Conservation (phyloP, 192 early-diverging fungal species). For the Coemansia reversa region DNA sequence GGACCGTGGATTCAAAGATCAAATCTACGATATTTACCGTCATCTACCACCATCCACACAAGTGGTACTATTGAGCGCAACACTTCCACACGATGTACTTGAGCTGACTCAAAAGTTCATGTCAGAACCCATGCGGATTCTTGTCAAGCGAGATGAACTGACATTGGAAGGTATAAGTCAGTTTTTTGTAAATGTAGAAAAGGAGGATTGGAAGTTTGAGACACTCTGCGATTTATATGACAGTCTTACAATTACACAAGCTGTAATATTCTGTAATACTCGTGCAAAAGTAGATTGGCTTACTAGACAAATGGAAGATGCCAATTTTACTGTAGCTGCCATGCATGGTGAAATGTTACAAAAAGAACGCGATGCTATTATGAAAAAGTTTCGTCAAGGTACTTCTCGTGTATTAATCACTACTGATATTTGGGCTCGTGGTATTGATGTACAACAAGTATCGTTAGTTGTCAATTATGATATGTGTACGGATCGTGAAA, state of each 20-base stretch:
- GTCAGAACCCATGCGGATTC: constrained; percentile 90
- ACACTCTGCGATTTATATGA: constrained; percentile 98
- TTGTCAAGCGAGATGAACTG: constrained; percentile 99
- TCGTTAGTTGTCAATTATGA: constrained; percentile 99
- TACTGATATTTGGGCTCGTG: constrained; percentile 98
- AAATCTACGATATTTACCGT: constrained; percentile 93
- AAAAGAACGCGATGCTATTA: constrained; percentile 95
- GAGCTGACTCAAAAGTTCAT: constrained; percentile 98
- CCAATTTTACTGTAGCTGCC: constrained; percentile 96
- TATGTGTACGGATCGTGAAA: constrained; percentile 91
- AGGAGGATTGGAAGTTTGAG: constrained; percentile 98
- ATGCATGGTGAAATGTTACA: constrained; percentile 99
- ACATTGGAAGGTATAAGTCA: constrained; percentile 99
- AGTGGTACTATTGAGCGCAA: constrained; percentile 90
- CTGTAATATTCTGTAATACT: constrained; percentile 98
- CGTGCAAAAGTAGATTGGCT: constrained; percentile 97
- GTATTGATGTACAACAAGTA: constrained; percentile 99
- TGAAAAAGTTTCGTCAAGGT: constrained; percentile 95
- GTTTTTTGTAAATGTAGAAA: constrained; percentile 96
- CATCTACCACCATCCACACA: constrained; percentile 89
- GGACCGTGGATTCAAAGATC: constrained; percentile 94
- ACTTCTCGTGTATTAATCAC: constrained; percentile 94
- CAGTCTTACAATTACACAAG: constrained; percentile 95
- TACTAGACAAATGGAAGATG: constrained; percentile 91
- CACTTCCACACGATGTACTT: constrained; percentile 92